A percentile compares a stretch with the other conserved stretches of the same genome.
These are phyloP conservation scores for Pseudogymnoascus sp. DNA, from an alignment of 2,329 filamentous ascomycete species.

Conservation along the genomic window DNA sequence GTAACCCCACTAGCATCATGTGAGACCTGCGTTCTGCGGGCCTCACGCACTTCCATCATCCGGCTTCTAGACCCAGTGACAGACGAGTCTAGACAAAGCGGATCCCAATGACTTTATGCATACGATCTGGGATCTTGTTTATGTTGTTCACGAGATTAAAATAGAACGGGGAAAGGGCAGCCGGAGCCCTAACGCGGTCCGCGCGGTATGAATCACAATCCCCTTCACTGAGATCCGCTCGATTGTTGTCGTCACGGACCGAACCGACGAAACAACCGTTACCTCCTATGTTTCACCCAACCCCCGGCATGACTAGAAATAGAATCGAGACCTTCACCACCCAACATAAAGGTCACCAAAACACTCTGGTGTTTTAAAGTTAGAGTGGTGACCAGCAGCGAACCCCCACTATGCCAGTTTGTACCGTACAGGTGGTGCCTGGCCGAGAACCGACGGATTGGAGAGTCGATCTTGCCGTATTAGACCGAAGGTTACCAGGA, in stretches of 20 bases:
- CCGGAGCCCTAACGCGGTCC: background rate
- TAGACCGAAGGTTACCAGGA: background rate
- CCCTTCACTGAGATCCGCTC: background rate
- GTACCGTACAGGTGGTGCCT: background rate
- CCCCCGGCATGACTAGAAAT: background rate
- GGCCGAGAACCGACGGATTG: background rate
- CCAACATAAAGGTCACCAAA: background rate
- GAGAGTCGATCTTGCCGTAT: background rate
- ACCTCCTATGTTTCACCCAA: background rate
- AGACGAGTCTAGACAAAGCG: background rate
- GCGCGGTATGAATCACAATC: conserved; percentile 7
- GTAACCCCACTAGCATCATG: background rate
- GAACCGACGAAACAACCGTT: background rate
- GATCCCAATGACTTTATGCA: background rate
- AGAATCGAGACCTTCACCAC: background rate
- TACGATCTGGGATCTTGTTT: background rate
- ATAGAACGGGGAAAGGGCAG: background rate
- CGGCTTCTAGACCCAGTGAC: background rate
- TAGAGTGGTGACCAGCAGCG: background rate
- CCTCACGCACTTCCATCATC: background rate
- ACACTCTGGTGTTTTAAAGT: background rate
- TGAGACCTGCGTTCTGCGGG: background rate
- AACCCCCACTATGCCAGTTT: background rate
- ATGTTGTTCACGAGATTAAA: background rate
- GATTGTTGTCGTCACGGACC: conserved; percentile 1